These are phyloP conservation scores for Closterium sp. DNA, from an alignment of 139 green algal genomes.

Conservation along the genomic window DNA sequence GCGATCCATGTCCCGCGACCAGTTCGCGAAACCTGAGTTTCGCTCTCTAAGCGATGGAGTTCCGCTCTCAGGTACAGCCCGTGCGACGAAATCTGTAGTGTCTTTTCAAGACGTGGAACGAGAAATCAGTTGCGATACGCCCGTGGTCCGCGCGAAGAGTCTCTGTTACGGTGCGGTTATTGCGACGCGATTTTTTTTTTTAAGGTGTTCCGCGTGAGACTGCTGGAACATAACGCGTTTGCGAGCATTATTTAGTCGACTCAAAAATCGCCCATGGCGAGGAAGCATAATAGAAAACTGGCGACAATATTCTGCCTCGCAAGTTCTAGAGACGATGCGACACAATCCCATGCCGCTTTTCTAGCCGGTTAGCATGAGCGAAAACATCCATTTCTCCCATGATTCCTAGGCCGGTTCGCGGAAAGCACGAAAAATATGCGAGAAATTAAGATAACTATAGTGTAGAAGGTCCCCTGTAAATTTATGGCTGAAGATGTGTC, in stretches of 20 bases:
- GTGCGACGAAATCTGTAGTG: too few species aligned
- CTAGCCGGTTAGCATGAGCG: background rate
- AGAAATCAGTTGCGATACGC: background rate
- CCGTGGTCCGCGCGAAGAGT: too few species aligned
- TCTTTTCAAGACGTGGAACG: background rate
- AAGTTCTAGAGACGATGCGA: too few species aligned
- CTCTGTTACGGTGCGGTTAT: too few species aligned
- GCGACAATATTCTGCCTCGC: too few species aligned
- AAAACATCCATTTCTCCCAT: background rate
- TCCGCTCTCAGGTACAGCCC: background rate
- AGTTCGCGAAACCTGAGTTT: background rate
- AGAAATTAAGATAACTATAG: background rate
- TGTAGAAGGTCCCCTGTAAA: too few species aligned
- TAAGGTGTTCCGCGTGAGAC: too few species aligned
- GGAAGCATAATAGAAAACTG: background rate
- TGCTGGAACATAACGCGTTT: too few species aligned
- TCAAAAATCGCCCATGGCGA: background rate
- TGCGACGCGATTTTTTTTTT: too few species aligned
- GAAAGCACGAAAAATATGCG: background rate
- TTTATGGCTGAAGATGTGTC: too few species aligned
- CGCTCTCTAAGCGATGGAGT: background rate
- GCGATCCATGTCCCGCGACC: background rate
- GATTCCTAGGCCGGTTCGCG: background rate
- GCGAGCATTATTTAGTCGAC: too few species aligned
- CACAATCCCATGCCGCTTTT: background rate